Conservation (phyloP, 2,329 filamentous ascomycete species). For the Fusarium azukiicola region DNA sequence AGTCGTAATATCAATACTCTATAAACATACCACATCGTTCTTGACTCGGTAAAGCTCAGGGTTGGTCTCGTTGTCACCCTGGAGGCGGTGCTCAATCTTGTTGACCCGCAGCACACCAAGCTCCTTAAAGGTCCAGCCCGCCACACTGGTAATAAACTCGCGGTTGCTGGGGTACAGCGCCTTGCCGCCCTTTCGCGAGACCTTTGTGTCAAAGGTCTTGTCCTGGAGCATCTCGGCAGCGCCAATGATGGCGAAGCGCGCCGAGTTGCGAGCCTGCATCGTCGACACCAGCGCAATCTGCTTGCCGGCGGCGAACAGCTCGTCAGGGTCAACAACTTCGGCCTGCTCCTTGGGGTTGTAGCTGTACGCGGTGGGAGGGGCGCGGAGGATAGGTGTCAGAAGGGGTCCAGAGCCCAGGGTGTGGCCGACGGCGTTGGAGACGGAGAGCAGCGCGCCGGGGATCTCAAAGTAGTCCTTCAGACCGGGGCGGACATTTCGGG, state of each 20-base stretch:
- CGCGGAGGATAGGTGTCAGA: slow-evolving; percentile 90
- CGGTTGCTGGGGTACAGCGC: slow-evolving; percentile 86
- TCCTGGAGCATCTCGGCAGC: slow-evolving; percentile 93
- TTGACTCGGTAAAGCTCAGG: slow-evolving; percentile 97
- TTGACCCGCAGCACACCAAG: slow-evolving; percentile 93
- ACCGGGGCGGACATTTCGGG: slow-evolving; percentile 82
- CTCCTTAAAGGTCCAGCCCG: slow-evolving; percentile 99
- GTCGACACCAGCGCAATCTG: slow-evolving; percentile 93
- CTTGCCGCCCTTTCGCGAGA: slow-evolving; percentile 78
- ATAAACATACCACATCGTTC: slow-evolving; percentile 90
- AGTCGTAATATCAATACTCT: not conserved
- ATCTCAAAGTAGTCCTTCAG: slow-evolving; percentile 88
- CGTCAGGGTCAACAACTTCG: slow-evolving; percentile 82
- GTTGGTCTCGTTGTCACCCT: slow-evolving; percentile 82
- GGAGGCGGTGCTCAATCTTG: slow-evolving; percentile 87
- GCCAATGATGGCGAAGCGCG: slow-evolving; percentile 91
- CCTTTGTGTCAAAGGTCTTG: slow-evolving; percentile 92
- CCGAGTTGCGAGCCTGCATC: slow-evolving; percentile 95
- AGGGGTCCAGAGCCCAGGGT: slow-evolving; percentile 89
- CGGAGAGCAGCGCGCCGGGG: slow-evolving; percentile 82
- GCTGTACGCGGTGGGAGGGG: slow-evolving; percentile 92
- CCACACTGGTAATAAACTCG: slow-evolving; percentile 91
- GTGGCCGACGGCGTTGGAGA: slow-evolving; percentile 91
- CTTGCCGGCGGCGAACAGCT: slow-evolving; percentile 90
- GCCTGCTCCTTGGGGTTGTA: slow-evolving; percentile 95